Conservation (phyloP, 2,329 filamentous ascomycete species). For the Trichophyton benhamiae region DNA sequence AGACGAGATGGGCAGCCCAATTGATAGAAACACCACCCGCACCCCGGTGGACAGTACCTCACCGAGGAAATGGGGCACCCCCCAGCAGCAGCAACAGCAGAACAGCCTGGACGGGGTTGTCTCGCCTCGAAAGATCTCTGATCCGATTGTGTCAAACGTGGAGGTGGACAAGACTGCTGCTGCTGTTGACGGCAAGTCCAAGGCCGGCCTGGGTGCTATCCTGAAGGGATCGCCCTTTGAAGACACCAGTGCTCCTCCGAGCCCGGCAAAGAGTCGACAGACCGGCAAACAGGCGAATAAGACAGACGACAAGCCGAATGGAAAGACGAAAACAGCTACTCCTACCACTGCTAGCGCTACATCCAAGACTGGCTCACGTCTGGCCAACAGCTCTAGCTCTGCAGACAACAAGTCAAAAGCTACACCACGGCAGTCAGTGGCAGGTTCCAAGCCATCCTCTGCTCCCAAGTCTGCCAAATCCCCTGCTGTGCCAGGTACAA, state of each 20-base stretch:
- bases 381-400: not conserved
- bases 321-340: not conserved
- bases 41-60: constrained; percentile 6
- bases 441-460: constrained; percentile 3
- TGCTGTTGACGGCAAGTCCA: not conserved
- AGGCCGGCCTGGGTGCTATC: constrained; percentile 17
- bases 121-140: not conserved
- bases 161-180: not conserved
- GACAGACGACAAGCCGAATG: not conserved
- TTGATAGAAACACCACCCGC: constrained; percentile 11
- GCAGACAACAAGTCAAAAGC: not conserved
- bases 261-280: not conserved
- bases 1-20: constrained; percentile 21
- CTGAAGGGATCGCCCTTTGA: constrained; percentile 23
- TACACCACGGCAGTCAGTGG: constrained; percentile 7
- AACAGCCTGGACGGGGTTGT: not conserved
- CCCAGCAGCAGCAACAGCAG: not conserved
- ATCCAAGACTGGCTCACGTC: constrained; percentile 11
- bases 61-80: not conserved
- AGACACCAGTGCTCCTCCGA: constrained; percentile 8
- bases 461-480: constrained; percentile 16
- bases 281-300: not conserved
- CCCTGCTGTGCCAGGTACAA: constrained; percentile 11
- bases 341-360: not conserved
- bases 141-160: not conserved